Evolutionary conservation across 2,329 filamentous ascomycete genomes (phyloP).

Genomic region (Penicillium concentricum): DNA sequence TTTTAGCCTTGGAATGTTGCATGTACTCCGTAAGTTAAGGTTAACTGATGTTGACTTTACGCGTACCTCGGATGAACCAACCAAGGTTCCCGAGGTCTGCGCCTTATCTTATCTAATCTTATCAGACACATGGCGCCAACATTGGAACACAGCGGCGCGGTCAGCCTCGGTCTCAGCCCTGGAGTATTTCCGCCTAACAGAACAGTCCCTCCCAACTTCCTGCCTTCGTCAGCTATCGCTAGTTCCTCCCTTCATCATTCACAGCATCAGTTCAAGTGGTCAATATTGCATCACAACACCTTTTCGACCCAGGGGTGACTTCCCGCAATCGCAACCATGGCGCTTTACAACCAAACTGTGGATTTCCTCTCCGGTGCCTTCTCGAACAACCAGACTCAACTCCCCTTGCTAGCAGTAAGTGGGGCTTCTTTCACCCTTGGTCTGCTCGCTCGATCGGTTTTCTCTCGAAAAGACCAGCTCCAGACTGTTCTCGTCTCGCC

Average conservation of each 20-base stretch:
- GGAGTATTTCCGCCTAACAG: not conserved
- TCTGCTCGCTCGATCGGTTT: constrained; percentile 30
- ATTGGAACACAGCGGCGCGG: not conserved
- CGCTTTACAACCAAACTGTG: constrained; percentile 35
- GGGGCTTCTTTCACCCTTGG: constrained; percentile 38
- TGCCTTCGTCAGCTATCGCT: not conserved
- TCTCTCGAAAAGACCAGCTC: constrained; percentile 14
- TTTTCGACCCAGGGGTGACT: not conserved
- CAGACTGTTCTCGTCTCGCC: constrained; percentile 37
- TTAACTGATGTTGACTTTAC: too few relatives aligned
- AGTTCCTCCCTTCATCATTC: not conserved
- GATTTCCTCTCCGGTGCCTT: constrained; percentile 36
- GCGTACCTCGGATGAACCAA: too few relatives aligned
- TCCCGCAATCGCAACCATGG: constrained; percentile 26
- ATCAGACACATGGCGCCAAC: not conserved
- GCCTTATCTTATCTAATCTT: constrained; percentile 4
- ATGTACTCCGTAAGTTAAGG: too few relatives aligned
- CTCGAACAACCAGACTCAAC: constrained; percentile 29
- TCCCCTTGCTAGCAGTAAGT: constrained; percentile 35
- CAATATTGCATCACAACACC: not conserved
- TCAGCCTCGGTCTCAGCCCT: constrained; percentile 1
- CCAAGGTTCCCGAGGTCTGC: too few relatives aligned
- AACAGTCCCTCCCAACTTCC: not conserved
- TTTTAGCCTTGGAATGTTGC: too few relatives aligned
- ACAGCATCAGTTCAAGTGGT: too few relatives aligned